A percentile compares a stretch with the other conserved stretches of the same genome.
These are phyloP conservation scores for Kodamaea sagamina DNA, from an alignment of 805 yeast genomes.

Conservation along the genomic window DNA sequence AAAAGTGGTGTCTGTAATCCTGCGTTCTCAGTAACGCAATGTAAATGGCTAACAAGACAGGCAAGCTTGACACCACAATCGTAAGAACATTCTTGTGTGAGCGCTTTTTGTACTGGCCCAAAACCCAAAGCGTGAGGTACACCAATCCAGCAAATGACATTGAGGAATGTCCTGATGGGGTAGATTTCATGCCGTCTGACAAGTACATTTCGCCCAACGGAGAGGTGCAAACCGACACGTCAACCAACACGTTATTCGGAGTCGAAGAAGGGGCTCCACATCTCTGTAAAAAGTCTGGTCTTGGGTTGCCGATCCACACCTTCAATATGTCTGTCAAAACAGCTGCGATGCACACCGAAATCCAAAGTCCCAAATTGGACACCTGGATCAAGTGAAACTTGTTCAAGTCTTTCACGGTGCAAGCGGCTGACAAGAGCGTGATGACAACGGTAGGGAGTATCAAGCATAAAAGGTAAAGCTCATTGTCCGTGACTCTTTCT, in stretches of 20 bases:
- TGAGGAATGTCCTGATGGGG: constrained; percentile 61
- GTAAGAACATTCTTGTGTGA: constrained; percentile 6
- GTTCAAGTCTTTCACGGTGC: constrained; percentile 13
- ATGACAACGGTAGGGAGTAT: constrained; percentile 28
- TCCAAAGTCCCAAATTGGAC: constrained; percentile 32
- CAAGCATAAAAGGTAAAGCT: constrained; percentile 30
- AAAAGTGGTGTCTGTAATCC: constrained; percentile 35
- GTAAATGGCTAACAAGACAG: constrained; percentile 26
- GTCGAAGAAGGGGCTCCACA: constrained; percentile 33
- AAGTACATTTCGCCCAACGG: constrained; percentile 30
- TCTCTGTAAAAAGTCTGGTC: constrained; percentile 46
- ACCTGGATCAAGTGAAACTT: constrained; percentile 31
- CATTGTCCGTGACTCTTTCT: constrained; percentile 36
- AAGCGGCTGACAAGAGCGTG: constrained; percentile 17
- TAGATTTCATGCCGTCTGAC: constrained; percentile 54
- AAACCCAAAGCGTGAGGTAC: constrained; percentile 49
- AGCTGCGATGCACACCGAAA: constrained; percentile 31
- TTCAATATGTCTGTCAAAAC: constrained; percentile 40
- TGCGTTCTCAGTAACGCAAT: constrained; percentile 29
- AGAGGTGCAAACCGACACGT: constrained; percentile 25
- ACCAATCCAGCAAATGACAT: constrained; percentile 53
- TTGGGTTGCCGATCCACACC: constrained; percentile 42
- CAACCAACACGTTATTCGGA: constrained; percentile 23
- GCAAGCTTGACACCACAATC: constrained; percentile 18
- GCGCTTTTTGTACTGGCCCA: constrained; percentile 39